Evolutionary conservation across 2,329 filamentous ascomycete species (phyloP).

Genomic region (Zymoseptoria passerinii): DNA sequence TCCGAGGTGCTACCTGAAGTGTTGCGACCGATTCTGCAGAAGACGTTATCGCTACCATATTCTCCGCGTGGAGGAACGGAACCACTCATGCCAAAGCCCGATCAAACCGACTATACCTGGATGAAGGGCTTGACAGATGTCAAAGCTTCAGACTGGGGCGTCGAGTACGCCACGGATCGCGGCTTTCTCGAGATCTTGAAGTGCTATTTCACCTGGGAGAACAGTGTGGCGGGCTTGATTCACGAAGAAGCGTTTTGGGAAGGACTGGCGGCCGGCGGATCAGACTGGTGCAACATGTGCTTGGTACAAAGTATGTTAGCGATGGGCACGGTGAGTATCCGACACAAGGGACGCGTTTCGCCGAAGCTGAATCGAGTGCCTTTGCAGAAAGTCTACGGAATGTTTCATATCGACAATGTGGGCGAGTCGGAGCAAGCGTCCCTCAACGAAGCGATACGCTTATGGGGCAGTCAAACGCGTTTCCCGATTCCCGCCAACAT

Average conservation of each 20-base stretch:
- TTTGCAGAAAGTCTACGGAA: slow-evolving; percentile 6
- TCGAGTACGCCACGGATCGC: slow-evolving; percentile 5
- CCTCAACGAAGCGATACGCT: slow-evolving; percentile 1
- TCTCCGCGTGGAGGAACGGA: background rate
- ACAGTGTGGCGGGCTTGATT: slow-evolving; percentile 2
- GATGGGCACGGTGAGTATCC: slow-evolving; percentile 3
- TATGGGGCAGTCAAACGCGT: slow-evolving; percentile 6
- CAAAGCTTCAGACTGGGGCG: slow-evolving; percentile 5
- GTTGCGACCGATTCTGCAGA: background rate
- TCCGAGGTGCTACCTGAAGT: background rate
- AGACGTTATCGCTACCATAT: background rate
- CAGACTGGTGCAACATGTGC: slow-evolving; percentile 8
- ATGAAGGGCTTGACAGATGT: background rate
- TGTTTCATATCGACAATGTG: slow-evolving; percentile 3
- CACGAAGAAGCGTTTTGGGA: slow-evolving; percentile 8
- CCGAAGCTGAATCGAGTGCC: background rate
- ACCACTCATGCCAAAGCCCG: background rate
- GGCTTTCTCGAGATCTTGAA: slow-evolving; percentile 9
- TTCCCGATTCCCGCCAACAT: slow-evolving; percentile 5
- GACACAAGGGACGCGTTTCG: background rate
- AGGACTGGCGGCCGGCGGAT: slow-evolving; percentile 4
- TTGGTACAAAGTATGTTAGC: slow-evolving; percentile 8
- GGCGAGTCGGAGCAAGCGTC: background rate
- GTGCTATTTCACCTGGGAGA: slow-evolving; percentile 12
- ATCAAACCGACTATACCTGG: slow-evolving; percentile 3